These are phyloP conservation scores for Brassica carinata DNA, from an alignment of 345 rosid genomes.

Conservation along the genomic window DNA sequence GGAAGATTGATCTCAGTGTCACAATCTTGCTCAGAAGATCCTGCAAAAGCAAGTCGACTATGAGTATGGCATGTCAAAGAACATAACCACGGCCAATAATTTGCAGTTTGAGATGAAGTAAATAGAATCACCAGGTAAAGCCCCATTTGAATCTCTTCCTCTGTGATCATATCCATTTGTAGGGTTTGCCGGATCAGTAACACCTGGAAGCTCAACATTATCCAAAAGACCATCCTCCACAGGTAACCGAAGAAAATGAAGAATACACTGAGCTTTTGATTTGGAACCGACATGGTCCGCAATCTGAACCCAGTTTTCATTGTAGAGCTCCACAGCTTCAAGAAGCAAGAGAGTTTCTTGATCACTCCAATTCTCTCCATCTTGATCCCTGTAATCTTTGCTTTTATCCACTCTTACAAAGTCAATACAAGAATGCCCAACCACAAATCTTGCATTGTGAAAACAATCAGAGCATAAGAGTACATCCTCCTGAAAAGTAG, in stretches of 20 bases:
- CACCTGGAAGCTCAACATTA: constrained; percentile 74
- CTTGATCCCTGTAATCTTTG: constrained; percentile 66
- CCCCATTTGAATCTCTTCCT: constrained; percentile 61
- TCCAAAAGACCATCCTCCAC: constrained; percentile 86
- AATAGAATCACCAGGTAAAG: constrained; percentile 49
- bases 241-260: constrained; percentile 88
- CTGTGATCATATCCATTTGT: constrained; percentile 57
- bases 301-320: constrained; percentile 87
- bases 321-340: constrained; percentile 87
- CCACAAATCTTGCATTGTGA: constrained; percentile 82
- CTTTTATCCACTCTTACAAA: constrained; percentile 70
- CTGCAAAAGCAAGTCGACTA: constrained; percentile 40
- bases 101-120: constrained; percentile 12
- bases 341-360: constrained; percentile 90
- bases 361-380: constrained; percentile 89
- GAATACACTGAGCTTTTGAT: constrained; percentile 96
- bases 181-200: constrained; percentile 43
- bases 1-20: constrained; percentile 77
- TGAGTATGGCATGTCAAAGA: constrained; percentile 21
- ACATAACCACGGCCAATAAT: background rate
- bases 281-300: constrained; percentile 93
- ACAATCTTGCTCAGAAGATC: constrained; percentile 50
- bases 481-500: constrained; percentile 67
- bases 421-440: constrained; percentile 89
- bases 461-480: constrained; percentile 79